These are phyloP conservation scores for Mycena polygramma DNA, from an alignment of 768 basidiomycete species.

Conservation along the genomic window DNA sequence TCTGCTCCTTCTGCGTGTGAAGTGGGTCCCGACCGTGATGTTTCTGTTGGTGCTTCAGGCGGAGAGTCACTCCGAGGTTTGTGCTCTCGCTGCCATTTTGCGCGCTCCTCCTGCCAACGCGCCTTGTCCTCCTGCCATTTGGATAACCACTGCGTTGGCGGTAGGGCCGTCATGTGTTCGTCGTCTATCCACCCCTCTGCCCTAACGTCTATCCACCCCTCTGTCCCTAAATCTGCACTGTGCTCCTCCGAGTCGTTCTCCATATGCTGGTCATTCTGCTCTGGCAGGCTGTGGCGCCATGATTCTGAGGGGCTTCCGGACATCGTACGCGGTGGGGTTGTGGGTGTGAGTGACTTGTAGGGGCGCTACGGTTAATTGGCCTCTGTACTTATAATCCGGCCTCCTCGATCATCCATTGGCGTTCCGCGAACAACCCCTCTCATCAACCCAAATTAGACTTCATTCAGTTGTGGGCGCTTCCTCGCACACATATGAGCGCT, in stretches of 20 bases:
- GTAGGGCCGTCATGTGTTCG: slow-evolving; percentile 18
- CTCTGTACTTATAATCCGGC: not conserved
- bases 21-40: not conserved
- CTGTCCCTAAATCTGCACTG: not conserved
- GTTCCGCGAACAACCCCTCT: not conserved
- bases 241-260: not conserved
- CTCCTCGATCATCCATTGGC: slow-evolving; percentile 6
- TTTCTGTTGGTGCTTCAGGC: slow-evolving; percentile 1
- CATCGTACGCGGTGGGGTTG: slow-evolving; percentile 10
- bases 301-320: slow-evolving; percentile 6
- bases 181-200: slow-evolving; percentile 23
- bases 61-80: not conserved
- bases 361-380: no score
- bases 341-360: not conserved
- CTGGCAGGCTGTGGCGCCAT: not conserved
- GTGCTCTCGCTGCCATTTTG: slow-evolving; percentile 18
- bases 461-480: no score
- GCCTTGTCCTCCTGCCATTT: slow-evolving; percentile 31
- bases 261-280: not conserved
- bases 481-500: no score
- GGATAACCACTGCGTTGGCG: slow-evolving; percentile 27
- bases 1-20: not conserved
- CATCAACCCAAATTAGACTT: not conserved
- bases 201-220: not conserved
- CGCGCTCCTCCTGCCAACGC: slow-evolving; percentile 25